Evolutionary conservation across 192 early-diverging fungal species (phyloP).

Genomic region (Kickxella alabastrina): DNA sequence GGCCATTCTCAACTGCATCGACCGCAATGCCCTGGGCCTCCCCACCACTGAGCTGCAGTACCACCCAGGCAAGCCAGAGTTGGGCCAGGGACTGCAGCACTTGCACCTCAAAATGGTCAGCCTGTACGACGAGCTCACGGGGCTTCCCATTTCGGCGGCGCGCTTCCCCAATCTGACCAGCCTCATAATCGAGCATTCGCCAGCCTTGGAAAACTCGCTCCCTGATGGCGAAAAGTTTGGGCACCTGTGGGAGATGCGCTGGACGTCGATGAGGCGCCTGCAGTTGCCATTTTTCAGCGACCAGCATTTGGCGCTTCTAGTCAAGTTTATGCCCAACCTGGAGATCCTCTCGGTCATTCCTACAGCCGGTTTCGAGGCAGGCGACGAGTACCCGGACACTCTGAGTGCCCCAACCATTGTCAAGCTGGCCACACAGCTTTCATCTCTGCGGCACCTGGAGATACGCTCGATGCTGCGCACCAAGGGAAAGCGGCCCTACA

Average conservation of each 20-base stretch:
- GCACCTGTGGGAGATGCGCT: conserved; percentile 47
- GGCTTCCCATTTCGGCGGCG: conserved; percentile 36
- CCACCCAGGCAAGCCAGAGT: conserved; percentile 36
- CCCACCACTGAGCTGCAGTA: conserved; percentile 38
- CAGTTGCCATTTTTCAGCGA: conserved; percentile 51
- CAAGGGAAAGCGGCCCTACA: conserved; percentile 32
- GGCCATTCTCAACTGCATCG: conserved; percentile 51
- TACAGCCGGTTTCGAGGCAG: conserved; percentile 39
- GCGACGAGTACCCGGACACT: conserved; percentile 45
- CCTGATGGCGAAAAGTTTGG: conserved; percentile 47
- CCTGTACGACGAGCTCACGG: conserved; percentile 47
- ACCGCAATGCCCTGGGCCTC: conserved; percentile 46
- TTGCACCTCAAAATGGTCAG: conserved; percentile 48
- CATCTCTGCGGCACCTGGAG: conserved; percentile 40
- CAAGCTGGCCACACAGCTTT: conserved; percentile 38
- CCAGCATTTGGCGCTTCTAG: conserved; percentile 32
- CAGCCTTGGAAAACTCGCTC: conserved; percentile 47
- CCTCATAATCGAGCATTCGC: conserved; percentile 50
- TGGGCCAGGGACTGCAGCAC: conserved; percentile 37
- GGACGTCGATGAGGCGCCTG: conserved; percentile 39
- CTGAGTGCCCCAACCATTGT: conserved; percentile 22
- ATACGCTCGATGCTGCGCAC: conserved; percentile 42
- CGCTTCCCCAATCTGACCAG: conserved; percentile 39
- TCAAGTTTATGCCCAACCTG: conserved; percentile 50
- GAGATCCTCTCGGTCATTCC: conserved; percentile 47